Percentiles rank a stretch among this genome's conserved stretches.
These are phyloP conservation scores for Dictyostelium firmibasis DNA, from an alignment of 78 protist genomes.

Conservation along the genomic window DNA sequence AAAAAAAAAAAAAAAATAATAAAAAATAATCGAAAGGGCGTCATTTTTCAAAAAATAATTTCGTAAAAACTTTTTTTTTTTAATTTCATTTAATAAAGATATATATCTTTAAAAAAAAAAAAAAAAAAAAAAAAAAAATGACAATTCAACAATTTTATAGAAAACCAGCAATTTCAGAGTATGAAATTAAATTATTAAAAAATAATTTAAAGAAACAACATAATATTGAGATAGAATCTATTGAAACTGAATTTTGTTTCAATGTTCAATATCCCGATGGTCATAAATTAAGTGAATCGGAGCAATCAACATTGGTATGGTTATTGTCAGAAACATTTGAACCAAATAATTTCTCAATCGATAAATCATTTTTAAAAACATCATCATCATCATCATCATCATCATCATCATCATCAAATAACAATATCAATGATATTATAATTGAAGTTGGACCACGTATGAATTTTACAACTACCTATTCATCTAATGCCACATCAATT, in stretches of 20 bases:
- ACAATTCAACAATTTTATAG: conserved; percentile 67
- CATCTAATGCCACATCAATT: conserved; percentile 89
- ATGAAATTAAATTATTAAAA: neutral
- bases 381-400: too few species aligned
- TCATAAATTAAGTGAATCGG: neutral
- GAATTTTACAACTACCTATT: conserved; percentile 90
- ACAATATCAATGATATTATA: neutral
- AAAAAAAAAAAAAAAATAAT: neutral
- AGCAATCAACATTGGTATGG: conserved; percentile 49
- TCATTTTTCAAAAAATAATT: neutral
- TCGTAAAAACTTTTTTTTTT: neutral
- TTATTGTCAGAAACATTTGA: conserved; percentile 81
- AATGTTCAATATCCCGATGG: conserved; percentile 37
- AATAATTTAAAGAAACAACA: neutral
- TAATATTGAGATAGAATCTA: conserved; percentile 3
- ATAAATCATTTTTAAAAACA: neutral
- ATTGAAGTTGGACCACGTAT: conserved; percentile 92
- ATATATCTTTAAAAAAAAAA: neutral
- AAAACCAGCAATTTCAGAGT: conserved; percentile 77
- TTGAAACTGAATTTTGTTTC: conserved; percentile 76
- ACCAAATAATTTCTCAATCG: conserved; percentile 40
- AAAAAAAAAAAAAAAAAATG: neutral
- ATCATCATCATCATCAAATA: too few species aligned
- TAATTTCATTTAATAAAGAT: neutral
- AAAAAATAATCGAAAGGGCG: neutral